These are phyloP conservation scores for sunflower (Helianthus annuus) DNA, from an alignment of 129 eudicot genomes.

Conservation along the genomic window DNA sequence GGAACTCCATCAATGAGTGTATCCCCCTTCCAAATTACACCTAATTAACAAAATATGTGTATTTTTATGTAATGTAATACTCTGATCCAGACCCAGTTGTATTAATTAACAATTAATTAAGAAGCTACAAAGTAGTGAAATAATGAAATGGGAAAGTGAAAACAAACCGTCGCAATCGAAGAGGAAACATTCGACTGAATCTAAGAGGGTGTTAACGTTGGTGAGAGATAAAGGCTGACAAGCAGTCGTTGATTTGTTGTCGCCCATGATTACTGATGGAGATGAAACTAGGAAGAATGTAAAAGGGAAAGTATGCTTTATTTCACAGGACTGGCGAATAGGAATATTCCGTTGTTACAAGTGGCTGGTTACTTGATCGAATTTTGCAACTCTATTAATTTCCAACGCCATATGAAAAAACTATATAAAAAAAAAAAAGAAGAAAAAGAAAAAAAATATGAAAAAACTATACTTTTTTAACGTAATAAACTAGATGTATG, in stretches of 20 bases:
- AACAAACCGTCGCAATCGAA: slow-evolving; percentile 86
- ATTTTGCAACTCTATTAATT: too few species aligned
- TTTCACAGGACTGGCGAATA: neutral
- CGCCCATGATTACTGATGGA: slow-evolving; percentile 28
- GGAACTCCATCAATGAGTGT: slow-evolving; percentile 77
- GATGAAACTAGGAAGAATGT: neutral
- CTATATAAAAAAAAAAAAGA: too few species aligned
- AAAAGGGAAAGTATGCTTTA: neutral
- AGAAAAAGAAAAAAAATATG: too few species aligned
- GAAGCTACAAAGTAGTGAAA: neutral
- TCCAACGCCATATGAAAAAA: too few species aligned
- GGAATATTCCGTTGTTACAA: slow-evolving; percentile 1
- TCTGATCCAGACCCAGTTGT: too few species aligned
- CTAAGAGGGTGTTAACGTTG: slow-evolving; percentile 43
- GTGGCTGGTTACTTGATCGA: neutral
- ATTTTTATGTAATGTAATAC: neutral
- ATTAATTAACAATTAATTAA: neutral
- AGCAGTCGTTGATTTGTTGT: slow-evolving; percentile 14
- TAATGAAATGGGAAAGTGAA: neutral
- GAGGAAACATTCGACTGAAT: slow-evolving; percentile 86
- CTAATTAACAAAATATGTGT: slow-evolving; percentile 28
- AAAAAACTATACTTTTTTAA: too few species aligned
- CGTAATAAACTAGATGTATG: too few species aligned
- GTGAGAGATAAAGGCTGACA: slow-evolving; percentile 40
- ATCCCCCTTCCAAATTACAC: slow-evolving; percentile 97